Evolutionary conservation across 1,139 yeast species (phyloP), one percentile per base, ranked within the genome.

Genomic region (Cylindricascospora bacillispora): DNA sequence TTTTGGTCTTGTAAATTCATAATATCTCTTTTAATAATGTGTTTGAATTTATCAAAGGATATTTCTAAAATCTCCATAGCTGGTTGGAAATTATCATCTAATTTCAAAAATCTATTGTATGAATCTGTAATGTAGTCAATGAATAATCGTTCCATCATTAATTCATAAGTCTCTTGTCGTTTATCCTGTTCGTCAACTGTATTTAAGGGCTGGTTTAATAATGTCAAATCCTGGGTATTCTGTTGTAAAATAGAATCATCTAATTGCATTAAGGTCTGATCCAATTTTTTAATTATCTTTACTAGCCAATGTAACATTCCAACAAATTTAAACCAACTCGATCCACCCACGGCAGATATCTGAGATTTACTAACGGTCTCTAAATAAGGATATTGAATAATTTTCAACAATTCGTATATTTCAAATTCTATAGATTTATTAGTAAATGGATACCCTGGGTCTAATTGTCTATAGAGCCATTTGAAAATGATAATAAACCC

Each of bases 271-370:
- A 44, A 25, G n/a, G 62, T 56, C 30, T 51, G 57, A 36, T 63
- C 71, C 40, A 67, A 54, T 31, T 69, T 62, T 18, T 61, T 57
- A 41, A 67, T 70, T 22, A 77, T 57, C 44, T 70, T 70, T 9
- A 79, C 73, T 29, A 82, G 50, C 94, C 94, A 82, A 51, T 77
- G 73, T 21, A 83, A 59, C 67, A 85, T 71, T 2, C 92, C 94
- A 30, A 85, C 56, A 44, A 82, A 79, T 14, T 70, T 68, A 12
- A 83, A 86, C 95, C 95, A 83, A 45, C 77, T 77, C 35, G 78
- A 78, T 1, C 94, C 93, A 2, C 95, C 95, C 5, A 83, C 95
- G 0, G 95, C 95, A 28, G 86, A 74, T 20, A 85, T 74, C 49
- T 82, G 93, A 1, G 89, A 76, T 45, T 85, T 72, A 52, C 77